Base-by-base conservation (phyloP, 495 filamentous ascomycete genomes). In the Cercophora newfieldiana region DNA sequence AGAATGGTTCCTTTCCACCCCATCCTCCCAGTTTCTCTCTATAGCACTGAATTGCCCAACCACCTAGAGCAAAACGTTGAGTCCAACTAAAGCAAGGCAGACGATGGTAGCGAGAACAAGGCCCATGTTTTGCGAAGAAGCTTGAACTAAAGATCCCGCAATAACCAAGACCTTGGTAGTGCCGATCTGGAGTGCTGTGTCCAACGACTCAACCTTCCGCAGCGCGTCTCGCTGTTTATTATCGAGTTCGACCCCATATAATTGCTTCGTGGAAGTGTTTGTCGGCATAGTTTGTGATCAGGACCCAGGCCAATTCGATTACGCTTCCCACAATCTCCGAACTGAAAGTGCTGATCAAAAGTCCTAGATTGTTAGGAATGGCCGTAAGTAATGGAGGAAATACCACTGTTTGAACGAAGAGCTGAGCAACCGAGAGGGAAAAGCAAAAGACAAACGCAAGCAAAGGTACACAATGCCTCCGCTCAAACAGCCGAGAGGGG, bases 321-420 rank as follows among this genome's bases (percentile, higher is more conserved):
- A 62, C 30, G 47, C 44, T 62, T 62, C 47, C 59, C 21, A 62
- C 47, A 62, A 62, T 62, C 59, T 62, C 59, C 24, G 47, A 62
- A 62, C 59, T 51, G 37, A 62, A 62, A 49, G 59, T 62, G 59
- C 44, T 62, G 44, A 62, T 62, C 21, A 62, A 62, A 33, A 62
- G 59, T 26, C 59, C 59, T 37, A 62, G 47, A 53, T 62, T 62
- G 44, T 53, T 51, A 8, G 59, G 59, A 51, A 62, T 62, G 44
- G 44, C 30, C 14, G 6, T 50, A 14, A 62, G 59, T 18, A 62
- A 26, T 29, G 44, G 59, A 53, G 59, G 59, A 25, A 62, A 47
- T 24, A 62, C 44, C 37, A 51, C 44, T n/a, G 59, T 62, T 47
- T 62, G 44, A 48, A 62, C 28, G 25, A 51, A 62, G 25, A 62